phyloP scores from a whole-genome alignment of 169 alveolate species.

The Plasmodium knowlesi region DNA sequence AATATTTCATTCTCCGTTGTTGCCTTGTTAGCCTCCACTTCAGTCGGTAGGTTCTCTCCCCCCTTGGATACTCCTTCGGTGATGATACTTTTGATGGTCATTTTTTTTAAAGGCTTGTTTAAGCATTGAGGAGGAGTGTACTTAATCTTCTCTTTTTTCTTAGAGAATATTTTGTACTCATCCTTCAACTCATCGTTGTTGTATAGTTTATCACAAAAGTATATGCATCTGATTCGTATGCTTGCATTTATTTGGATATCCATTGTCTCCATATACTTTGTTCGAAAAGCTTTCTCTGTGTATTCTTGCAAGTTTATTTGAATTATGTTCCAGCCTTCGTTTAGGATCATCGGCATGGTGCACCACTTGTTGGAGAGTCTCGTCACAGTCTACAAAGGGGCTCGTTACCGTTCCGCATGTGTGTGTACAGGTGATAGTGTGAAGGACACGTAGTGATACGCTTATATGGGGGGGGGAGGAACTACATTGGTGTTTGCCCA shows the following conservation, averaged over 20 bases:
- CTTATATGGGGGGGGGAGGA: too few relatives aligned
- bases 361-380: constrained; percentile 69
- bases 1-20: neutral
- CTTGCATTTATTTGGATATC: constrained; percentile 97
- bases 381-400: constrained; percentile 38
- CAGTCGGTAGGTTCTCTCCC: neutral
- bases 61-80: constrained; percentile 14
- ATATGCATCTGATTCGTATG: constrained; percentile 96
- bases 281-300: constrained; percentile 97
- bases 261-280: constrained; percentile 96
- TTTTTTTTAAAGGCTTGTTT: constrained; percentile 33
- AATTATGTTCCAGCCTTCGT: constrained; percentile 98
- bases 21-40: too few relatives aligned
- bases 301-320: constrained; percentile 96
- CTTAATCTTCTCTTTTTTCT: constrained; percentile 43
- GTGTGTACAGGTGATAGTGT: too few relatives aligned
- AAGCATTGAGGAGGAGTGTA: constrained; percentile 39
- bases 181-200: constrained; percentile 88
- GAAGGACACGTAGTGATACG: too few relatives aligned
- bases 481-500: too few relatives aligned
- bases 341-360: constrained; percentile 98
- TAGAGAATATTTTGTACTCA: constrained; percentile 48
- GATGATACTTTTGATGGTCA: constrained; percentile 5
- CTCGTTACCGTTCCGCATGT: neutral
- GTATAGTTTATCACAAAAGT: constrained; percentile 95